Evolutionary conservation across 2,329 filamentous ascomycete species (phyloP), one percentile per base, ranked within the genome.

Genomic region (Metarhizium guizhouense): DNA sequence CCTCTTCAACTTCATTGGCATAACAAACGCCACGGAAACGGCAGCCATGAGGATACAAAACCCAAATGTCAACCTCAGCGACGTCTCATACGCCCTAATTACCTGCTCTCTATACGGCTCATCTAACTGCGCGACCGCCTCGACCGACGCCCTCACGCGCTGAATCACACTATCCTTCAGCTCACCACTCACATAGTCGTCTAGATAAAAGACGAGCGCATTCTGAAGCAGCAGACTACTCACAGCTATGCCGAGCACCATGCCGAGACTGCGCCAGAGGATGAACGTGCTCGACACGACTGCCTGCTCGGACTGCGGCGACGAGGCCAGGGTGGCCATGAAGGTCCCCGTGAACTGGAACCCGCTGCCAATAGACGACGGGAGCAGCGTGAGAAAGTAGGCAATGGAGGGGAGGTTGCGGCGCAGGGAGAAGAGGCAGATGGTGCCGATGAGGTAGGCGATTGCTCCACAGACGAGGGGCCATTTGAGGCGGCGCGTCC

Each of bases 201-300:
- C 69, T 5, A 93, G 75, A 60, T 84, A 85, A 18, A 75, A 70
- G 8, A 80, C 70, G 53, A 93, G 72, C 1, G 81, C 77, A 63
- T 90, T 90, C 71, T 93, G 88, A 58, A 92, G 73, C 7, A 90
- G 81, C 56, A 90, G 76, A 65, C 85, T 88, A 61, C 83, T 87
- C 53, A 79, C 73, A 0, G 87, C 83, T 48, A 92, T 81, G 18
- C 88, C 88, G 64, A 91, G 76, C 1, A 92, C 87, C 55, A 79
- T 80, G 6, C 88, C 88, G 5, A 92, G 70, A 56, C 81, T 83
- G 54, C 88, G 79, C 82, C 86, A 90, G 18, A 92, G 72, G 20
- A 86, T 79, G 58, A 92, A 72, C 0, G 87, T 90, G 54, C 80
- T 83, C 1, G 86, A 88, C 13, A 84, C 83, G 45, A 87, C 83